Evolutionary conservation across 108 stramenopile species (phyloP).

Genomic region (Schizochytrium sp.): DNA sequence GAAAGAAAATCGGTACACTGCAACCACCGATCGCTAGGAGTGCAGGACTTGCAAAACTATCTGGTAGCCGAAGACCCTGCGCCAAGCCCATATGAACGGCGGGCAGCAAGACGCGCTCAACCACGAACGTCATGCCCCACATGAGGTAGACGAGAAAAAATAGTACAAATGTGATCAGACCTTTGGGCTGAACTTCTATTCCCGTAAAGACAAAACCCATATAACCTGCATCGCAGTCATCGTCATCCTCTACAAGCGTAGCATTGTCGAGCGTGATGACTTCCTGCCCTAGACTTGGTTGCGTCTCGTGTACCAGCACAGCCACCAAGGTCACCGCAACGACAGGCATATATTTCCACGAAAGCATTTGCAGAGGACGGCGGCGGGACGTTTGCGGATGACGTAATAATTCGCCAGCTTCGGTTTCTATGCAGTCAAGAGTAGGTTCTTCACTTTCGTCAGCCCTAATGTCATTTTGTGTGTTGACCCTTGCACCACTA

Average conservation of each 20-base stretch:
- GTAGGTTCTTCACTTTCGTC: too few species aligned
- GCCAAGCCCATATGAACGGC: conserved; percentile 10
- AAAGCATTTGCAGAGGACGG: too few species aligned
- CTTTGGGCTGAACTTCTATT: conserved; percentile 6
- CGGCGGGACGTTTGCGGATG: too few species aligned
- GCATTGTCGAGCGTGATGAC: conserved; percentile 18
- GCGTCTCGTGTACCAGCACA: neutral
- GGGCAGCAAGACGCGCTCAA: conserved; percentile 43
- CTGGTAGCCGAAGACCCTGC: conserved; percentile 8
- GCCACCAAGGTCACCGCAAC: neutral
- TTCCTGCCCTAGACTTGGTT: neutral
- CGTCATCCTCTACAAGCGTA: conserved; percentile 16
- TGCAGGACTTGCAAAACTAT: neutral
- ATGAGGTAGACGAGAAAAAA: conserved; percentile 15
- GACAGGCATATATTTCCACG: too few species aligned
- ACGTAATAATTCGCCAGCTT: too few species aligned
- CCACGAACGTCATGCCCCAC: conserved; percentile 36
- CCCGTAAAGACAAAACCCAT: neutral
- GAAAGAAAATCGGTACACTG: conserved; percentile 44
- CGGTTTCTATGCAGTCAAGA: too few species aligned
- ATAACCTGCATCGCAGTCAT: neutral
- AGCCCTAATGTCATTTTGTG: too few species aligned
- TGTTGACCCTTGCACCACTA: too few species aligned
- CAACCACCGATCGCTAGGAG: conserved; percentile 14
- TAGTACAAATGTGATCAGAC: neutral